Evolutionary conservation across 306 rosid genomes (phyloP), one percentile per base, ranked within the genome.

Genomic region (Sicyos baderoa): DNA sequence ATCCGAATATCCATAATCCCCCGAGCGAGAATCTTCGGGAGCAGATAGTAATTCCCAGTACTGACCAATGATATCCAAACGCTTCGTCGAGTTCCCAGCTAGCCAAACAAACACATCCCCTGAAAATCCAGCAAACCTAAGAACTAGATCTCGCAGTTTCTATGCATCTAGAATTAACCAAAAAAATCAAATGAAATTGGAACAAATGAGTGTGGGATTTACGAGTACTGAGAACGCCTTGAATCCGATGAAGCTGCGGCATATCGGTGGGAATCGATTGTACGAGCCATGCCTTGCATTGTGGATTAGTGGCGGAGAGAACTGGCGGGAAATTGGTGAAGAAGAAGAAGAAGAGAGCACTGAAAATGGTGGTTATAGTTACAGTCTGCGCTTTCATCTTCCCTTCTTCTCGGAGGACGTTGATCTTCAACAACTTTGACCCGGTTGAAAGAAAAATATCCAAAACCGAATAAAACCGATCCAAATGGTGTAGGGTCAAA

Each of bases 31-130:
- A 75, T 89, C 87, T 2, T 82, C 2, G 0, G 95, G 89, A 7
- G 72, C 72, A 57, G 95, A 88, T 15, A 72, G 42, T 2, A 93
- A 77, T 54, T 89, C 84, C 98, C 98, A 93, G 58, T 93, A 93
- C 75, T 86, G 94, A 42, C 97, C 94, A 59, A 81, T 89, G 57
- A 93, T 77, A 77, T 89, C 95, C 19, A 93, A 86, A 19, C 75
- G 84, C 67, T 47, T 25, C 18, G 96, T 76, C 13, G 98, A 85
- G 80, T 93, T 93, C 52, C 69, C 81, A 13, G 94, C 97, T 60
- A 93, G 54, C 98, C 98, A 88, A 8, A 74, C 86, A 21, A 93
- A 86, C 74, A 93, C 98, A 67, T 89, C 98, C 69, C 86, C 98
- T 92, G 53, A 50, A 15, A 60, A 27, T 35, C 11, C 14, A 66